These are phyloP conservation scores for sunflower (Helianthus annuus) DNA, from an alignment of 129 eudicot species.

Conservation along the genomic window DNA sequence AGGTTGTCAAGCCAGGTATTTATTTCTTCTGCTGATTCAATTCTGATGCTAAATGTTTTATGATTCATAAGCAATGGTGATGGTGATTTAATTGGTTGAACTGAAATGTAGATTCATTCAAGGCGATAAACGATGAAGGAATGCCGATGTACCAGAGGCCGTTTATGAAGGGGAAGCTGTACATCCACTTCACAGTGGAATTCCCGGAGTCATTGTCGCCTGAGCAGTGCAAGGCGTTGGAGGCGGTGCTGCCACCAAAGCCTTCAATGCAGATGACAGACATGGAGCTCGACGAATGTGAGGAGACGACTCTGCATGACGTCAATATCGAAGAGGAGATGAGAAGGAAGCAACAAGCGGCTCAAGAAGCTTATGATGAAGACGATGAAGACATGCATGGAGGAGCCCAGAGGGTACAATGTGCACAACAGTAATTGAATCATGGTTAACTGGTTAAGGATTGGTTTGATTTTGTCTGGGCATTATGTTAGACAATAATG, in stretches of 20 bases:
- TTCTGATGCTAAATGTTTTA: neutral
- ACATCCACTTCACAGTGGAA: constrained; percentile 67
- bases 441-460: neutral
- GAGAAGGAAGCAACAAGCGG: constrained; percentile 63
- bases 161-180: constrained; percentile 75
- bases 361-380: constrained; percentile 71
- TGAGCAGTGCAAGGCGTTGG: constrained; percentile 62
- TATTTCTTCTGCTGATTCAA: neutral
- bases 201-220: constrained; percentile 61
- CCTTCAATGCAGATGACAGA: constrained; percentile 50
- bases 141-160: constrained; percentile 80
- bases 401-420: constrained; percentile 79
- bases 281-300: constrained; percentile 84
- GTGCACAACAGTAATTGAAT: constrained; percentile 71
- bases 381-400: constrained; percentile 75
- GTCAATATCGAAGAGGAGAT: constrained; percentile 89
- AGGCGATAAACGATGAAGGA: constrained; percentile 83
- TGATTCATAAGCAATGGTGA: neutral
- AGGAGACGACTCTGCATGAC: constrained; percentile 77
- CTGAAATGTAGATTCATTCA: constrained; percentile 50
- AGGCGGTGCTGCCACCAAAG: constrained; percentile 58
- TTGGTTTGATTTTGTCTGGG: neutral
- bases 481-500: constrained; percentile 22
- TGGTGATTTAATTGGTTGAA: neutral
- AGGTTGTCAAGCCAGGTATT: constrained; percentile 66